Percentiles rank a stretch among this genome's conserved stretches.
phyloP scores from a whole-genome alignment of 805 yeast species.

The Starmerella stellata region DNA sequence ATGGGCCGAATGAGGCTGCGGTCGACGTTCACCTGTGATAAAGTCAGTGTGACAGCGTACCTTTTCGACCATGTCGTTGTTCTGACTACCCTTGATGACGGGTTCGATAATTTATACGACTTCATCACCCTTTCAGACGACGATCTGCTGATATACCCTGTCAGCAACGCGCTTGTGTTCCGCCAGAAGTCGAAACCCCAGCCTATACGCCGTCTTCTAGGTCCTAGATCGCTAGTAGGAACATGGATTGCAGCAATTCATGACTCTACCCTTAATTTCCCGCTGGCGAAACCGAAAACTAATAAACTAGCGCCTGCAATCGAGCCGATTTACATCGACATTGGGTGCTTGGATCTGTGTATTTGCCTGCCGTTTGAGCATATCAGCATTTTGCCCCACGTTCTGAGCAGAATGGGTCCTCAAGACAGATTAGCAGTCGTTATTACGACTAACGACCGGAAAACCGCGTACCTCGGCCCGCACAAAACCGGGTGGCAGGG shows the following conservation, averaged over 20 bases:
- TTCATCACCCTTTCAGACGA: slow-evolving; percentile 1
- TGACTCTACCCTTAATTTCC: slow-evolving; percentile 1
- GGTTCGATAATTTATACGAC: slow-evolving; percentile 3
- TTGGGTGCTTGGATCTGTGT: slow-evolving; percentile 1
- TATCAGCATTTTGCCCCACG: slow-evolving; percentile 1
- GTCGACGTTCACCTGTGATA: neutral
- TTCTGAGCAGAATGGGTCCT: slow-evolving; percentile 5
- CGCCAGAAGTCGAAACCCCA: neutral
- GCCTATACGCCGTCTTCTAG: neutral
- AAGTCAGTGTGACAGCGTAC: neutral
- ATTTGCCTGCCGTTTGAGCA: slow-evolving; percentile 6
- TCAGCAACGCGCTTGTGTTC: neutral
- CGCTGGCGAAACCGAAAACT: neutral
- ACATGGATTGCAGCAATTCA: slow-evolving; percentile 7
- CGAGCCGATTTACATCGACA: neutral
- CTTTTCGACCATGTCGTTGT: slow-evolving; percentile 6
- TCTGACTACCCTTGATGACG: neutral
- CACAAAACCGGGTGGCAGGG: slow-evolving; percentile 9
- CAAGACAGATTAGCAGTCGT: slow-evolving; percentile 10
- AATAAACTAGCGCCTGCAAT: neutral
- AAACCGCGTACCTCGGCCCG: slow-evolving; percentile 2
- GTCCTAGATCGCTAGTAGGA: neutral
- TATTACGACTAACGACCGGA: slow-evolving; percentile 1
- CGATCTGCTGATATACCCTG: neutral
- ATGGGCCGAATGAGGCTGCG: neutral